Percentiles rank a stretch among this genome's conserved stretches.
phyloP scores from a whole-genome alignment of 306 rosid genomes.

The Cucumis hystrix region DNA sequence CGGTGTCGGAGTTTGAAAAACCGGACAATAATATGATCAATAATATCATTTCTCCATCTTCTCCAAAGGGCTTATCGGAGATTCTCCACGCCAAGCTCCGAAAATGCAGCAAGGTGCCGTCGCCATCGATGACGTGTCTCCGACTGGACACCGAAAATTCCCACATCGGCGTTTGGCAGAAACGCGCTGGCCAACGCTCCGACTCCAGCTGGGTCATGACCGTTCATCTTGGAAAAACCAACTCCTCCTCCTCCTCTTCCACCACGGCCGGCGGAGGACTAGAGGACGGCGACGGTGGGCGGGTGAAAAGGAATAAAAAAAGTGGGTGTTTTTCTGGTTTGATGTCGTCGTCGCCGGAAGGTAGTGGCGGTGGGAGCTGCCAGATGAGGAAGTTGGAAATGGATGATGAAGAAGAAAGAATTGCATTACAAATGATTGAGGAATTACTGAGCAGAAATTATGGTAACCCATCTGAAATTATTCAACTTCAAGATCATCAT shows the following conservation, averaged over 20 bases:
- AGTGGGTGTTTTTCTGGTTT: not conserved
- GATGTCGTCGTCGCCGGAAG: not conserved
- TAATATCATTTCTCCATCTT: not conserved
- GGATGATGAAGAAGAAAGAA: conserved; percentile 54
- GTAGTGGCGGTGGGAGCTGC: not conserved
- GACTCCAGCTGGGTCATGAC: conserved; percentile 77
- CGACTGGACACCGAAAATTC: conserved; percentile 81
- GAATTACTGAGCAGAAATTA: conserved; percentile 64
- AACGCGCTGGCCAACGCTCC: conserved; percentile 49
- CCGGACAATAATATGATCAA: not conserved
- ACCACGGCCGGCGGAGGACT: not conserved
- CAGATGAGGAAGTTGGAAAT: conserved; percentile 12
- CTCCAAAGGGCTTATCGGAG: conserved; percentile 43
- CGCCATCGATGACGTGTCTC: conserved; percentile 85
- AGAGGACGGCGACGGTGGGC: not conserved
- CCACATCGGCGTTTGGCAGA: conserved; percentile 85
- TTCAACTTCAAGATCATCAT: conserved; percentile 6
- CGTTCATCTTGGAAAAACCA: conserved; percentile 31
- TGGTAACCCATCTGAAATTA: conserved; percentile 22
- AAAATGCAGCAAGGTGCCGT: conserved; percentile 50
- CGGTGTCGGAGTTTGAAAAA: not conserved
- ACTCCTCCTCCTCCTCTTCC: not conserved
- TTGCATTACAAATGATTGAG: conserved; percentile 88
- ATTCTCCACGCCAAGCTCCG: conserved; percentile 71
- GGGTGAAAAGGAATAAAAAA: no score